Evolutionary conservation across 371 early-diverging fungal genomes (phyloP).

Genomic region (Thermomucor indicae-seudaticae): DNA sequence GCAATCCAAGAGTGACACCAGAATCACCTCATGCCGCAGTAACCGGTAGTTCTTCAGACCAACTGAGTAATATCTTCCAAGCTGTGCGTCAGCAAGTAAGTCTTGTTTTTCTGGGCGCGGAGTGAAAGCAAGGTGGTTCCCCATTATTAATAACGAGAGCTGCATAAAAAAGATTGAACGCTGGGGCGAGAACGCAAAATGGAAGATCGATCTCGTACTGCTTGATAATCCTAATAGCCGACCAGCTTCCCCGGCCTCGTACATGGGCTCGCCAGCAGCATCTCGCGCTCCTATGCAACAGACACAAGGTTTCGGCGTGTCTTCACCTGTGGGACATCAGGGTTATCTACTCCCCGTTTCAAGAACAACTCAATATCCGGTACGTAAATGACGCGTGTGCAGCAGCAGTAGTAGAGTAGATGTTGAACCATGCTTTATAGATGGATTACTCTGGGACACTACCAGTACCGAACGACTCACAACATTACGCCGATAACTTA

Average conservation of each 20-base stretch:
- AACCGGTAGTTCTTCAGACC: conserved; percentile 8
- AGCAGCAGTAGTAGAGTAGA: too few species aligned
- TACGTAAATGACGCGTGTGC: background rate
- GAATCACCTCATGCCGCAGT: background rate
- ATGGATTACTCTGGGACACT: conserved; percentile 9
- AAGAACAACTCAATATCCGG: conserved; percentile 7
- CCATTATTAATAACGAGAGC: too few species aligned
- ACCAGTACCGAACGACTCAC: background rate
- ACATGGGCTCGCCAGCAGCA: too few species aligned
- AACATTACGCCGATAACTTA: conserved; percentile 15
- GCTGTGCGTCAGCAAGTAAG: conserved; percentile 29
- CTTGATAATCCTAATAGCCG: conserved; percentile 16
- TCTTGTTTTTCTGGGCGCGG: too few species aligned
- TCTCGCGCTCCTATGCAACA: too few species aligned
- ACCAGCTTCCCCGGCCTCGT: conserved; percentile 5
- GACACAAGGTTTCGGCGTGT: background rate
- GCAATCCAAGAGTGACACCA: background rate
- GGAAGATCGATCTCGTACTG: conserved; percentile 35
- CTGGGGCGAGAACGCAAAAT: conserved; percentile 34
- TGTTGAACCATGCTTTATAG: conserved; percentile 1
- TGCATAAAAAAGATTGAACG: conserved; percentile 20
- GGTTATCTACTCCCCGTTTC: conserved; percentile 6
- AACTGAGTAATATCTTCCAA: conserved; percentile 22
- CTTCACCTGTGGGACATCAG: background rate
- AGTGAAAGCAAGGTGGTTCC: too few species aligned